phyloP scores from a whole-genome alignment of 164 flowering plant genomes.

The Akebia trifoliata region DNA sequence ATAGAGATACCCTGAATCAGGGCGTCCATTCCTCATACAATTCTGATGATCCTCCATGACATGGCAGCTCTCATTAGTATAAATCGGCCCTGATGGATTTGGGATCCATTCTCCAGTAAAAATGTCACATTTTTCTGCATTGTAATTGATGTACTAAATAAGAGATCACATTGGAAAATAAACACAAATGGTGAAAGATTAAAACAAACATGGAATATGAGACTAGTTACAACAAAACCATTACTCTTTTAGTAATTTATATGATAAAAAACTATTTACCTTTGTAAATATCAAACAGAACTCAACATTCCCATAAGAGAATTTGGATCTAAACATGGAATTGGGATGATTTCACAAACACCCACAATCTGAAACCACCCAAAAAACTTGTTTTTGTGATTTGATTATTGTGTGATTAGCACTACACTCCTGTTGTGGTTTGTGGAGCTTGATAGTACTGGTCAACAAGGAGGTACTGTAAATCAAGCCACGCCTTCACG shows the following conservation, averaged over 20 bases:
- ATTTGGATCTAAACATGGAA: not conserved
- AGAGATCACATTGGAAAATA: not conserved
- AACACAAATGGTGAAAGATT: not conserved
- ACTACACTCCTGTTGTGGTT: too few species aligned
- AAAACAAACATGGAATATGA: not conserved
- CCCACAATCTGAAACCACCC: not conserved
- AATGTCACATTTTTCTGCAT: constrained; percentile 69
- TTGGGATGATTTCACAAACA: not conserved
- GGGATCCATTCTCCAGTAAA: constrained; percentile 80
- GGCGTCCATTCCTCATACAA: constrained; percentile 90
- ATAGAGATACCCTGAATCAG: constrained; percentile 71
- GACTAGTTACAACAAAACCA: not conserved
- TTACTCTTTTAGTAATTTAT: not conserved
- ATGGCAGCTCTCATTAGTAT: constrained; percentile 68
- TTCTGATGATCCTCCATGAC: constrained; percentile 73
- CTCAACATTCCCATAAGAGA: not conserved
- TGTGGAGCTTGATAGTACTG: too few species aligned
- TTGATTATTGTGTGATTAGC: not conserved
- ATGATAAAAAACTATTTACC: not conserved
- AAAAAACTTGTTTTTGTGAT: constrained; percentile 7
- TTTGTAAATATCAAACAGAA: not conserved
- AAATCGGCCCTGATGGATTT: constrained; percentile 63
- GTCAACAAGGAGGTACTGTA: too few species aligned
- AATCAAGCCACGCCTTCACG: too few species aligned
- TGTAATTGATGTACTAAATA: not conserved